These are phyloP conservation scores for Dactylonectria estremocensis DNA, from an alignment of 2,329 filamentous ascomycete species.

Conservation along the genomic window DNA sequence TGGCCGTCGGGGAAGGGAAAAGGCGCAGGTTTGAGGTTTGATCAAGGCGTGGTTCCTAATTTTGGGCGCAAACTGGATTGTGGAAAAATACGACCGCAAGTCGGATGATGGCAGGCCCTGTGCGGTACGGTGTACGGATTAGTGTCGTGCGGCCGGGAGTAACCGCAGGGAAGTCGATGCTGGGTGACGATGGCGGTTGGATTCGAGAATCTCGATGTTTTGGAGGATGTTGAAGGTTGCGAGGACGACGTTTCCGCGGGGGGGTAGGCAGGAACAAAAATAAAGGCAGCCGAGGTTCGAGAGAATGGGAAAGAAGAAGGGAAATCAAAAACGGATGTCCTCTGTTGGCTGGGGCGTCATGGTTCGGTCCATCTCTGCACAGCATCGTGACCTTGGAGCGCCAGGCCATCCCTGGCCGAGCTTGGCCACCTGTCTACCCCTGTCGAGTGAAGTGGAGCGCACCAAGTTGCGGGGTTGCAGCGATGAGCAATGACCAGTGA, in stretches of 20 bases:
- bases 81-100: conserved; percentile 14
- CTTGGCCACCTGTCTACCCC: conserved; percentile 35
- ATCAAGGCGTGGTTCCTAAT: conserved; percentile 9
- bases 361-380: conserved; percentile 48
- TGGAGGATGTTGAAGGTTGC: conserved; percentile 3
- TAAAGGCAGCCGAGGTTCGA: conserved; percentile 16
- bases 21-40: conserved; percentile 10
- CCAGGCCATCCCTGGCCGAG: conserved; percentile 42
- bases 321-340: conserved; percentile 44
- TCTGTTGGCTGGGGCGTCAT: conserved; percentile 45
- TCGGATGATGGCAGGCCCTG: conserved; percentile 29
- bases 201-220: conserved; percentile 7
- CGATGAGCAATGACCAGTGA: conserved; percentile 29
- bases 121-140: conserved; percentile 9
- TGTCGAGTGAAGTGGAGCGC: conserved; percentile 39
- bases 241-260: conserved; percentile 23
- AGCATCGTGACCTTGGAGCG: conserved; percentile 49
- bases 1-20: conserved; percentile 20
- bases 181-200: background rate
- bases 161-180: conserved; percentile 19
- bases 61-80: background rate
- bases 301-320: conserved; percentile 40
- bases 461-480: conserved; percentile 47
- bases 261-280: background rate
- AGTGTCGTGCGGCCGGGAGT: conserved; percentile 16